A percentile compares a stretch with the other conserved stretches of the same genome.
phyloP scores from a whole-genome alignment of 1,284 basidiomycete genomes.

The Trametes versicolor region DNA sequence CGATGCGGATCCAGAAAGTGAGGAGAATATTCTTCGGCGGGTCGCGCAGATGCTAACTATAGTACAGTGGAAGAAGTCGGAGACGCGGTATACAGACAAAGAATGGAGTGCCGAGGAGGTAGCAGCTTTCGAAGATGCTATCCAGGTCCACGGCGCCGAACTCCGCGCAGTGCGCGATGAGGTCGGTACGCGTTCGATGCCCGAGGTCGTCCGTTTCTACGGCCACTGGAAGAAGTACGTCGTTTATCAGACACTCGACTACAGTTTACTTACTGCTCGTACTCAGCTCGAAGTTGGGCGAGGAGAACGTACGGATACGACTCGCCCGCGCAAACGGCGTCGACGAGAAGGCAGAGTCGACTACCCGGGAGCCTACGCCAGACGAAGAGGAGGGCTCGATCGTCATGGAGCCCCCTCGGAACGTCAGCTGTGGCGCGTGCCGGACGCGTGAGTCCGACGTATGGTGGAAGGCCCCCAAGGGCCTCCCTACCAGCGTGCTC shows the following conservation, averaged over 20 bases:
- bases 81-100: conserved; percentile 72
- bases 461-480: conserved; percentile 92
- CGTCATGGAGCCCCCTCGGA: conserved; percentile 63
- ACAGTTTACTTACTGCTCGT: conserved; percentile 24
- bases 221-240: conserved; percentile 86
- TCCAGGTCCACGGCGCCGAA: conserved; percentile 77
- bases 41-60: conserved; percentile 6
- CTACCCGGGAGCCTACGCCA: conserved; percentile 43
- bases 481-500: conserved; percentile 73
- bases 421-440: conserved; percentile 78
- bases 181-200: conserved; percentile 72
- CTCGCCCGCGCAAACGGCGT: conserved; percentile 57
- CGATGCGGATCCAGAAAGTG: conserved; percentile 69
- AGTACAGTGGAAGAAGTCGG: conserved; percentile 76
- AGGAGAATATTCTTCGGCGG: conserved; percentile 3
- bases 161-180: conserved; percentile 82
- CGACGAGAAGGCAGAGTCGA: conserved; percentile 28
- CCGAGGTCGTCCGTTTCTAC: conserved; percentile 86
- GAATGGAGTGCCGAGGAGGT: conserved; percentile 80
- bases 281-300: conserved; percentile 66
- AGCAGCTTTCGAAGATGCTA: conserved; percentile 80
- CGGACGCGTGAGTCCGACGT: conserved; percentile 75
- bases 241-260: conserved; percentile 1
- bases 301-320: conserved; percentile 67
- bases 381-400: conserved; percentile 81